A percentile compares a stretch with the other conserved stretches of the same genome.
These are phyloP conservation scores for Tulasnella sp. DNA, from an alignment of 768 basidiomycete genomes.

Conservation along the genomic window DNA sequence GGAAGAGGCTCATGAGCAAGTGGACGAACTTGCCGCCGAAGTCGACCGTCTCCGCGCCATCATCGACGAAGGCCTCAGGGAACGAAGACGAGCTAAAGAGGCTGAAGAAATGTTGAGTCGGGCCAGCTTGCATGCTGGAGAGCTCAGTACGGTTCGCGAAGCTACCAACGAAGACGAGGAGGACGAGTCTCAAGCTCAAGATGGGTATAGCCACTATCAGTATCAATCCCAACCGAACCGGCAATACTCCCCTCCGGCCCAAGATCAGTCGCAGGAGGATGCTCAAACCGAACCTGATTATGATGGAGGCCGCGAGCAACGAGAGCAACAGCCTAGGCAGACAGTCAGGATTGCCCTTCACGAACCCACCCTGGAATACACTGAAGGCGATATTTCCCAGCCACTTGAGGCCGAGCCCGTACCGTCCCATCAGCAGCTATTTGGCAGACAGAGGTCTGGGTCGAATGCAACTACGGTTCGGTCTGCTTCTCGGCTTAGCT, in stretches of 20 bases:
- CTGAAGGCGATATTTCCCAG: background rate
- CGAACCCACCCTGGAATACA: constrained; percentile 15
- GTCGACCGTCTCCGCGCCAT: constrained; percentile 82
- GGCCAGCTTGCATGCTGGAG: constrained; percentile 34
- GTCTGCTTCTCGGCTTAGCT: constrained; percentile 7
- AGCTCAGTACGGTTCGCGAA: constrained; percentile 32
- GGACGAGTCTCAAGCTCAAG: background rate
- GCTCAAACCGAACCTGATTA: constrained; percentile 34
- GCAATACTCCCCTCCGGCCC: constrained; percentile 12
- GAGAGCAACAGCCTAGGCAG: background rate
- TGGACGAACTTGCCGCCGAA: constrained; percentile 78
- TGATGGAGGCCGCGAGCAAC: constrained; percentile 28
- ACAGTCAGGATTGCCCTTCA: background rate
- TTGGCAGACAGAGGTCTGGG: constrained; percentile 13
- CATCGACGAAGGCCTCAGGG: constrained; percentile 81
- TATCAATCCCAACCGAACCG: constrained; percentile 17
- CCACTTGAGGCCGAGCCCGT: background rate
- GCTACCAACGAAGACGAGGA: constrained; percentile 28
- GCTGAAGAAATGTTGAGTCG: constrained; percentile 30
- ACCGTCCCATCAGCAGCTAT: background rate
- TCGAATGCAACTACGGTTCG: constrained; percentile 6
- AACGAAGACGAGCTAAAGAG: constrained; percentile 58
- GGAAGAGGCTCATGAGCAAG: constrained; percentile 62
- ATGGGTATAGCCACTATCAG: constrained; percentile 17
- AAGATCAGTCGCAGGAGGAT: constrained; percentile 33